Evolutionary conservation across 2,329 filamentous ascomycete species (phyloP).

Genomic region (Phyllachora maydis): DNA sequence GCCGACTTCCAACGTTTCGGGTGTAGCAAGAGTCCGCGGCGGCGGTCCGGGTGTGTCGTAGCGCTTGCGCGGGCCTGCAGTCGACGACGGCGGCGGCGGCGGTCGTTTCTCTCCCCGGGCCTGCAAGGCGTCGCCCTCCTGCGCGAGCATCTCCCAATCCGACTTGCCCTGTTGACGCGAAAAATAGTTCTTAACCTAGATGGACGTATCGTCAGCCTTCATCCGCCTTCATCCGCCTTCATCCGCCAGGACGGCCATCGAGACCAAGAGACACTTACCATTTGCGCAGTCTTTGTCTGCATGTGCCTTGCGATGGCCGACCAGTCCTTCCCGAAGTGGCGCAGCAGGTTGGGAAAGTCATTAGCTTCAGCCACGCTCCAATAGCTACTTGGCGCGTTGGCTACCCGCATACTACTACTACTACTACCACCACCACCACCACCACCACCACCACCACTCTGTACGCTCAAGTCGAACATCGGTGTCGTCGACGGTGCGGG

Average conservation of each 20-base stretch:
- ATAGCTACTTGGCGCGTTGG: slow-evolving; percentile 53
- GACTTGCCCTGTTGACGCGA: slow-evolving; percentile 35
- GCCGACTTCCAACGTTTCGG: too few species aligned
- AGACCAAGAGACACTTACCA: slow-evolving; percentile 47
- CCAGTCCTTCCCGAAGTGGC: slow-evolving; percentile 65
- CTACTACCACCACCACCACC: too few species aligned
- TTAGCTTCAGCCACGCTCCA: slow-evolving; percentile 70
- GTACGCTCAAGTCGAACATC: slow-evolving; percentile 26
- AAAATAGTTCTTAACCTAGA: slow-evolving; percentile 48
- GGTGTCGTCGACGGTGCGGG: slow-evolving; percentile 22
- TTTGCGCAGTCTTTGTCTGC: slow-evolving; percentile 70
- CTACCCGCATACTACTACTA: slow-evolving; percentile 24
- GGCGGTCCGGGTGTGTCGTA: too few species aligned
- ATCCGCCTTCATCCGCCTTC: neutral
- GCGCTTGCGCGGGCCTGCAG: slow-evolving; percentile 25
- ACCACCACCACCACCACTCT: too few species aligned
- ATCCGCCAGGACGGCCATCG: slow-evolving; percentile 1
- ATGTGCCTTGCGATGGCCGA: slow-evolving; percentile 54
- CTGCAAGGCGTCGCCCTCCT: slow-evolving; percentile 36
- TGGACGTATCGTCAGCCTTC: neutral
- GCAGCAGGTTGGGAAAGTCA: slow-evolving; percentile 54
- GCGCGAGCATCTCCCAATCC: slow-evolving; percentile 38
- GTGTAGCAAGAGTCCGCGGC: too few species aligned
- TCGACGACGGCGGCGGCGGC: slow-evolving; percentile 34
- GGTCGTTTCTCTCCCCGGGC: slow-evolving; percentile 35